These are phyloP conservation scores for Sequoia sempervirens DNA, from an alignment of 75 land plant genomes.

Conservation along the genomic window DNA sequence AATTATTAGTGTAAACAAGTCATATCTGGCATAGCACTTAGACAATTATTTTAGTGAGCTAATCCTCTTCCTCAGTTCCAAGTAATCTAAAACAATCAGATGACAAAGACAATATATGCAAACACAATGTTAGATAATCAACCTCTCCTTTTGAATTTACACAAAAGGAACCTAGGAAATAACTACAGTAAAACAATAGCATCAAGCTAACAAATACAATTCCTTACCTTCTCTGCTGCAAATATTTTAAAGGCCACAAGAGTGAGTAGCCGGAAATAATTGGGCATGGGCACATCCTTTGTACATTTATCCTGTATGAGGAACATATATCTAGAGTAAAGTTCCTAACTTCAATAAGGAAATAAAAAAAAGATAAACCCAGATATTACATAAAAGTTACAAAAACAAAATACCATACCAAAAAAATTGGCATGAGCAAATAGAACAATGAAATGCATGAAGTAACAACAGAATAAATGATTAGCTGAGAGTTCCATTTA, in stretches of 20 bases:
- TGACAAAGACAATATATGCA: background rate
- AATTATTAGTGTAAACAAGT: background rate
- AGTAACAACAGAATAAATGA: background rate
- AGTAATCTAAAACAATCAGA: background rate
- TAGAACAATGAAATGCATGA: background rate
- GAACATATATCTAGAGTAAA: background rate
- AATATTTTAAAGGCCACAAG: slow-evolving; percentile 72
- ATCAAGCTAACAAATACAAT: background rate
- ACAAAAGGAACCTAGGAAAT: background rate
- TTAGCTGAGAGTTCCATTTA: background rate
- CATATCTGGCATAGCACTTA: background rate
- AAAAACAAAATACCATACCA: background rate
- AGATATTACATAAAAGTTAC: background rate
- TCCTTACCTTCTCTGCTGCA: slow-evolving; percentile 53
- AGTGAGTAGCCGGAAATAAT: slow-evolving; percentile 68
- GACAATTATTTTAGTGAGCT: background rate
- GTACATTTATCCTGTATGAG: slow-evolving; percentile 35
- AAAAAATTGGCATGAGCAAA: background rate
- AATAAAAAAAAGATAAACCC: background rate
- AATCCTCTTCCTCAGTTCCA: background rate
- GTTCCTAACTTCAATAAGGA: background rate
- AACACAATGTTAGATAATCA: background rate
- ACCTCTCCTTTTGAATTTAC: background rate
- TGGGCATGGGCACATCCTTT: slow-evolving; percentile 70
- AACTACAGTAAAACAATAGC: background rate